phyloP scores from a whole-genome alignment of 345 rosid species.

The Cardiospermum halicacabum region DNA sequence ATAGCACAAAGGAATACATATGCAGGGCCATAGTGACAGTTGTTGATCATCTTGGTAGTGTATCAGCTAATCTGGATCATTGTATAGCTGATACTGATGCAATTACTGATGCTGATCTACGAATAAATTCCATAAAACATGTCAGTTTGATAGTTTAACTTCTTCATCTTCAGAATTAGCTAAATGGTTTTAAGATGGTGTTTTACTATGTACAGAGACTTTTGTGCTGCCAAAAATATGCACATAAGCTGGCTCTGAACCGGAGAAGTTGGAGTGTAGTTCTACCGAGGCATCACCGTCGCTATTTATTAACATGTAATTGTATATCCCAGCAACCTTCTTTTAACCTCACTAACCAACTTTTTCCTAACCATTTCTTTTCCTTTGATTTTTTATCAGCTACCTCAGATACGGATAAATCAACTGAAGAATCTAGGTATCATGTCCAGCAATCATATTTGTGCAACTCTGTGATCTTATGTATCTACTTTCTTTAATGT shows the following conservation, averaged over 20 bases:
- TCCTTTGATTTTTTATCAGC: constrained; percentile 22
- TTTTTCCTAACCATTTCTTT: background rate
- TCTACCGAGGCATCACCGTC: constrained; percentile 38
- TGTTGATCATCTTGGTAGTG: constrained; percentile 66
- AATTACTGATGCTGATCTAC: constrained; percentile 47
- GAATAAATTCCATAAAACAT: constrained; percentile 48
- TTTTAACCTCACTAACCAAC: too few species aligned
- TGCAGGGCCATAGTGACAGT: constrained; percentile 55
- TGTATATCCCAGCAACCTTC: background rate
- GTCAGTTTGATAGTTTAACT: constrained; percentile 24
- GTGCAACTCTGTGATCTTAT: too few species aligned
- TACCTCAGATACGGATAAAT: constrained; percentile 6
- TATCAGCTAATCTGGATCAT: constrained; percentile 46
- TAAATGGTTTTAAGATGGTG: background rate
- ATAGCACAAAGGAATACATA: constrained; percentile 61
- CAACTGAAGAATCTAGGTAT: constrained; percentile 27
- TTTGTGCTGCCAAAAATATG: constrained; percentile 35
- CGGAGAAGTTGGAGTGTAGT: constrained; percentile 36
- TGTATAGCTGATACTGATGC: constrained; percentile 24
- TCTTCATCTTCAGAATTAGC: too few species aligned
- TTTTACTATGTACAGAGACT: constrained; percentile 35
- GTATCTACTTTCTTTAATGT: too few species aligned
- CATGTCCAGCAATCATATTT: too few species aligned
- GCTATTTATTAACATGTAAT: constrained; percentile 44
- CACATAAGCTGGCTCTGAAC: constrained; percentile 39